Percentiles rank a stretch among this genome's conserved stretches.
Evolutionary conservation across 768 basidiomycete genomes (phyloP).

Genomic region (Mycena chlorophos): DNA sequence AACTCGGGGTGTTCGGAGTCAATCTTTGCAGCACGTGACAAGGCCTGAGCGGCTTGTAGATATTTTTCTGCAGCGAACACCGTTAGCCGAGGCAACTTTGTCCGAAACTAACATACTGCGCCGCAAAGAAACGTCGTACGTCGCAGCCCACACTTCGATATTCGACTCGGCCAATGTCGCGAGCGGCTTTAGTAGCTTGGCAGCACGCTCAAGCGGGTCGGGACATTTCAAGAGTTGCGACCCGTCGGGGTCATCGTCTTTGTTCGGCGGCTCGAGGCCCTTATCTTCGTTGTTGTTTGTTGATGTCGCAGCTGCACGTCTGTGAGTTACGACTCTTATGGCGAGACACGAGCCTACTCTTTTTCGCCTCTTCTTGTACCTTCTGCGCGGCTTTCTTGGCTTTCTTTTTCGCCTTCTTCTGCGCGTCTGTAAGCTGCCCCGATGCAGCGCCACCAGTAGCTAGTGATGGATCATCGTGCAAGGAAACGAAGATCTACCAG

Average conservation of each 20-base stretch:
- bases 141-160: constrained; percentile 70
- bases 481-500: constrained; percentile 66
- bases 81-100: not conserved
- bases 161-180: constrained; percentile 49
- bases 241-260: constrained; percentile 87
- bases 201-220: constrained; percentile 74
- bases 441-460: constrained; percentile 43
- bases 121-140: constrained; percentile 81
- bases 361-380: constrained; percentile 67
- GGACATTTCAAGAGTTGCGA: constrained; percentile 60
- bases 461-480: constrained; percentile 72
- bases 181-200: constrained; percentile 68
- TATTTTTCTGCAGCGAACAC: constrained; percentile 59
- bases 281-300: constrained; percentile 60
- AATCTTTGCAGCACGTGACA: constrained; percentile 56
- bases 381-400: constrained; percentile 79
- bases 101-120: constrained; percentile 56
- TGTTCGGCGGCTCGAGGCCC: constrained; percentile 59
- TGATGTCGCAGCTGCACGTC: constrained; percentile 32
- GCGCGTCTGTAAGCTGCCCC: constrained; percentile 55
- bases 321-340: constrained; percentile 5
- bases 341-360: constrained; percentile 45
- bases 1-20: constrained; percentile 63
- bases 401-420: constrained; percentile 84
- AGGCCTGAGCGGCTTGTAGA: constrained; percentile 72